Evolutionary conservation across 345 rosid species (phyloP), one percentile per base, ranked within the genome.

Genomic region (Anastatica hierochuntica): DNA sequence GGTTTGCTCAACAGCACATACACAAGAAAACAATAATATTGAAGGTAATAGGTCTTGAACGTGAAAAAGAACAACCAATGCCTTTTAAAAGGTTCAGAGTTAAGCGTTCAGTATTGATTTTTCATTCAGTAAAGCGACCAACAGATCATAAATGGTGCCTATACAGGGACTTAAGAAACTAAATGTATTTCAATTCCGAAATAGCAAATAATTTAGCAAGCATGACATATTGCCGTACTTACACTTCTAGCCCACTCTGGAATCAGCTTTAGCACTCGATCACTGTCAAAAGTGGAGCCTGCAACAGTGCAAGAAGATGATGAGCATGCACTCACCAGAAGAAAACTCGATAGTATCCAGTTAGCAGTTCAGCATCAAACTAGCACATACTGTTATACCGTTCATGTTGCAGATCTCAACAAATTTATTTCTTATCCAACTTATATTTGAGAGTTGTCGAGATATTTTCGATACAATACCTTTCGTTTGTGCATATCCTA

Each of bases 181-280:
- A n/a, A n/a, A n/a, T n/a, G n/a, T n/a, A n/a, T n/a, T n/a, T n/a
- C n/a, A n/a, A n/a, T n/a, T 43, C 33, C 17, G 42, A 23, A 37
- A 64, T 45, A 39, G 27, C 13, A 21, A 14, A 15, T 29, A 53
- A 53, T 45, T 37, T 56, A 49, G 58, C 23, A 47, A 48, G 43
- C 27, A 56, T 17, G 14, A n/a, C 27, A 1, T 65, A 27, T 14
- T 34, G 16, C 33, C 6, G n/a, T 58, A 74, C 97, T 83, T 83
- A 90, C 97, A 66, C 61, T 80, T 75, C 66, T 71, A 56, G 77
- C 80, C 97, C 97, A 90, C 69, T 83, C 84, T 53, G 83, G 74
- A 20, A 78, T 82, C 74, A 90, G 60, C 65, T 52, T 76, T 55
- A 83, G 72, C 63, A 83, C 80, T 64, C 48, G 71, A 67, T 82